Percentiles rank a stretch among this genome's conserved stretches.
Evolutionary conservation across 1,284 basidiomycete species (phyloP).

Genomic region (Ustilago curta): DNA sequence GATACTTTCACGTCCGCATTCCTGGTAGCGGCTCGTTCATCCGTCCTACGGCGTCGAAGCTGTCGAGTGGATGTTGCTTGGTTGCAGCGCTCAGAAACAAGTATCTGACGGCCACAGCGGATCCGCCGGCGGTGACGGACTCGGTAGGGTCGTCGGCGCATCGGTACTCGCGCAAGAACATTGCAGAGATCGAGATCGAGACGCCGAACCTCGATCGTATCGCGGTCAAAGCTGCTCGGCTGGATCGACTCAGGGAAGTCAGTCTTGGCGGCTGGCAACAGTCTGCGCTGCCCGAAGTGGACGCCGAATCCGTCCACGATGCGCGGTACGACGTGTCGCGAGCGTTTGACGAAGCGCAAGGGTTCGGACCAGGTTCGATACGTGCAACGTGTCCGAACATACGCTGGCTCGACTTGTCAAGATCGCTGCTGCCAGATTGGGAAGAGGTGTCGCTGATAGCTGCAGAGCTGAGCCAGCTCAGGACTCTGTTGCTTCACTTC

Average conservation of each 20-base stretch:
- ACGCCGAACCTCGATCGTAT: slow-evolving; percentile 85
- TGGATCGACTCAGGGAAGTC: slow-evolving; percentile 79
- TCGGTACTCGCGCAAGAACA: slow-evolving; percentile 70
- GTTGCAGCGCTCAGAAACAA: slow-evolving; percentile 75
- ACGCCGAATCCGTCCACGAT: slow-evolving; percentile 16
- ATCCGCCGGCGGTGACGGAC: slow-evolving; percentile 2
- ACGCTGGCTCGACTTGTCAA: slow-evolving; percentile 83
- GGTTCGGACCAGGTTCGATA: slow-evolving; percentile 75
- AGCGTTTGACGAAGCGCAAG: slow-evolving; percentile 69
- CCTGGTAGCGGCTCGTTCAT: slow-evolving; percentile 59
- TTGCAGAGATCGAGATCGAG: slow-evolving; percentile 80
- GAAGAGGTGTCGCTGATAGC: slow-evolving; percentile 77
- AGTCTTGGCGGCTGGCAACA: slow-evolving; percentile 76
- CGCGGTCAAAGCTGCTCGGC: slow-evolving; percentile 76
- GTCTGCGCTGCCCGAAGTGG: slow-evolving; percentile 8
- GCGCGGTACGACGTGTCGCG: slow-evolving; percentile 72
- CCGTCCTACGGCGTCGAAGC: slow-evolving; percentile 40
- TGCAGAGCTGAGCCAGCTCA: slow-evolving; percentile 76
- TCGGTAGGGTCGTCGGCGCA: slow-evolving; percentile 64
- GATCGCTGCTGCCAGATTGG: slow-evolving; percentile 82
- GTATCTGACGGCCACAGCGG: slow-evolving; percentile 37
- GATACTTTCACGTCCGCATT: slow-evolving; percentile 76
- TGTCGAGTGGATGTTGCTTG: slow-evolving; percentile 74
- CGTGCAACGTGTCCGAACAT: slow-evolving; percentile 77
- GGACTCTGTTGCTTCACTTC: slow-evolving; percentile 75